Conservation (phyloP, 495 filamentous ascomycete genomes). For the Podospora pseudoanserina region DNA sequence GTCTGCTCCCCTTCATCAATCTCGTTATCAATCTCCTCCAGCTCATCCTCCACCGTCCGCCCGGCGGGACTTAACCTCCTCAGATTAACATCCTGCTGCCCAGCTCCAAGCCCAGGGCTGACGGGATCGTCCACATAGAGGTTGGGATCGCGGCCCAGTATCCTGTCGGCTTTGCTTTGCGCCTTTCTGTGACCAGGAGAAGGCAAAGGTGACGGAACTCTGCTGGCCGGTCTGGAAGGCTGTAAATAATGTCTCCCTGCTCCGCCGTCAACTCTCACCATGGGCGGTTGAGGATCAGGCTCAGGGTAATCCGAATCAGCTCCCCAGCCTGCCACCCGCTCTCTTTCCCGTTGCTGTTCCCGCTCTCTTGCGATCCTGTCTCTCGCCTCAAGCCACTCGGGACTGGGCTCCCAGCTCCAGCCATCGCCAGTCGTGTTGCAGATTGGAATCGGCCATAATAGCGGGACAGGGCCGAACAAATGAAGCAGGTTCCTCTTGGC, state of each 20-base stretch:
- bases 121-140: slow-evolving; percentile 40
- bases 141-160: slow-evolving; percentile 48
- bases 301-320: slow-evolving; percentile 26
- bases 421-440: slow-evolving; percentile 84
- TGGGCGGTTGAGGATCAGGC: slow-evolving; percentile 9
- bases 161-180: slow-evolving; percentile 49
- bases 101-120: background rate
- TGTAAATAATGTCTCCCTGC: slow-evolving; percentile 35
- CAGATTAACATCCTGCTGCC: slow-evolving; percentile 38
- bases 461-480: slow-evolving; percentile 68
- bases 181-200: slow-evolving; percentile 20
- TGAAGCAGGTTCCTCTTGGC: slow-evolving; percentile 72
- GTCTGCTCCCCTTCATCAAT: slow-evolving; percentile 9
- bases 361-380: slow-evolving; percentile 57
- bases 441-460: slow-evolving; percentile 76
- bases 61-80: slow-evolving; percentile 39
- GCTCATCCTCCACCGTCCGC: slow-evolving; percentile 32
- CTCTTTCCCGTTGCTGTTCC: slow-evolving; percentile 56
- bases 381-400: slow-evolving; percentile 63
- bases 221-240: slow-evolving; percentile 8
- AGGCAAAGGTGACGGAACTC: slow-evolving; percentile 5
- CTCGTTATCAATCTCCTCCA: slow-evolving; percentile 28
- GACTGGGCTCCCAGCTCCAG: slow-evolving; percentile 89
- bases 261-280: slow-evolving; percentile 21
- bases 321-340: slow-evolving; percentile 56